Evolutionary conservation across 2,329 filamentous ascomycete genomes (phyloP), one percentile per base, ranked within the genome.

Genomic region (Colletotrichum falcatum): DNA sequence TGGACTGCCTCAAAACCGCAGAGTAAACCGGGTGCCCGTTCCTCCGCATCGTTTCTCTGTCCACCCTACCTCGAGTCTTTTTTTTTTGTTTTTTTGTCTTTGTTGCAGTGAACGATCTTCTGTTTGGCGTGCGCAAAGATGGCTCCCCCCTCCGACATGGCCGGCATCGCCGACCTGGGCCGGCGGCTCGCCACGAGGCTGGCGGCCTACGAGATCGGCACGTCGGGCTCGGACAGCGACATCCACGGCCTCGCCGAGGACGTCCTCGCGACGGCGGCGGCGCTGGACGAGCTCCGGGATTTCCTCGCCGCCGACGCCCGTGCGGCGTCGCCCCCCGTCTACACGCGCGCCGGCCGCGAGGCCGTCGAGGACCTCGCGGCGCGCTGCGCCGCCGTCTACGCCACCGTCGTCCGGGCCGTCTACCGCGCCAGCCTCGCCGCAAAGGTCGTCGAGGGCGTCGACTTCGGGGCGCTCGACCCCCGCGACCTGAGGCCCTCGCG

Each of bases 101-200:
- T 33, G 3, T 18, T 46, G 37, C 12, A 35, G 51, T 54, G 37
- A 46, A 44, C 39, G 51, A 30, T 11, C 12, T 18, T n/a, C n/a
- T n/a, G n/a, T n/a, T n/a, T n/a, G n/a, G n/a, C 42, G 37, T 44
- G 37, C 16, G 35, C 51, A 44, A 37, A 37, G 56, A 60, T 61
- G 51, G 16, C 53, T 5, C 35, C 49, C 33, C 30, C 64, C 14
- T 37, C 51, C 16, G 65, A 70, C 12, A 46, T 70, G 44, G 42
- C 58, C 9, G 42, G 64, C 37, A 67, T 70, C 42, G 67, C 65
- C 39, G 62, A 62, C 23, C 28, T 70, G 26, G 67, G 67, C 18
- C 39, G 51, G 5, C 67, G 62, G 56, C 64, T 70, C 2, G 67
- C 49, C 16, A 70, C 55, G 44, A 70, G 67, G 67, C 58, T 70